These are phyloP conservation scores for Hypoxylon perforatum DNA, from an alignment of 495 filamentous ascomycete species.

Conservation along the genomic window DNA sequence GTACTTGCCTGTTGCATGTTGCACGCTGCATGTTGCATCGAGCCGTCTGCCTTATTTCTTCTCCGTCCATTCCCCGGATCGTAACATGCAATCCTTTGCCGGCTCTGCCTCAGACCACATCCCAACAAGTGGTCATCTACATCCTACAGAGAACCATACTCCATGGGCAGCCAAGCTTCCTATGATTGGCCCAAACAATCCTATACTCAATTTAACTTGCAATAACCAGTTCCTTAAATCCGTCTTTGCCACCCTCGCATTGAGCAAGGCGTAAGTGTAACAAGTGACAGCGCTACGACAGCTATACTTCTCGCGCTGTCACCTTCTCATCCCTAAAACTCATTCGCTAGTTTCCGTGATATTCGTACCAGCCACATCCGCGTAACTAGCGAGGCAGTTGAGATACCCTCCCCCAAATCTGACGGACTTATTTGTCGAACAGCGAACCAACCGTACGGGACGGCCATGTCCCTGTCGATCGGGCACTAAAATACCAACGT, in stretches of 20 bases:
- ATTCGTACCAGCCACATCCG: conserved; percentile 12
- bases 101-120: conserved; percentile 1
- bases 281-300: neutral
- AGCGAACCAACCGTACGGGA: conserved; percentile 29
- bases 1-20: conserved; percentile 1
- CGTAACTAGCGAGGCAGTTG: conserved; percentile 8
- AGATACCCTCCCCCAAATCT: conserved; percentile 13
- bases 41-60: conserved; percentile 12
- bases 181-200: conserved; percentile 8
- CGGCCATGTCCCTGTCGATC: conserved; percentile 36
- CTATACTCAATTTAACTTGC: conserved; percentile 6
- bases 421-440: conserved; percentile 17
- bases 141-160: conserved; percentile 19
- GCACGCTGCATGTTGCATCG: neutral
- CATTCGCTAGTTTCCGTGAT: neutral
- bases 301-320: no score
- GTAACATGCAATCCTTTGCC: conserved; percentile 21
- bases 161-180: conserved; percentile 1
- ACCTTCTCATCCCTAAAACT: neutral
- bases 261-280: conserved; percentile 9
- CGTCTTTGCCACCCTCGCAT: conserved; percentile 18
- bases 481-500: conserved; percentile 8
- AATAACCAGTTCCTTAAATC: conserved; percentile 7
- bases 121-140: conserved; percentile 26
- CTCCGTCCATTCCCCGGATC: conserved; percentile 18